Base-by-base conservation (phyloP, 306 rosid species). In the Quercus engelmannii region DNA sequence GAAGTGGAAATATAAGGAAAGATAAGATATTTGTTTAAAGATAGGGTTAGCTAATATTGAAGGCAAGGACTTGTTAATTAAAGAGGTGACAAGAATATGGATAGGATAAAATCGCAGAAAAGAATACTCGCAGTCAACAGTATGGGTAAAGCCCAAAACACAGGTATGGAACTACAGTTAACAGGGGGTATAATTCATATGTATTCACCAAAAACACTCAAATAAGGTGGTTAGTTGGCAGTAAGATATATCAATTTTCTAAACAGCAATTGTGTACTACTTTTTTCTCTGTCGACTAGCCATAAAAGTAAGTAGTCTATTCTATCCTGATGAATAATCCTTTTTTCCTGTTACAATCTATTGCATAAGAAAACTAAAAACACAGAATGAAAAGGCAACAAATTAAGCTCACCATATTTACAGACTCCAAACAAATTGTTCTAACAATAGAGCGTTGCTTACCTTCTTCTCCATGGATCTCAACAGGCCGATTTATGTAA, bases 401-500 rank as follows among this genome's bases (percentile, higher is more conserved):
- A 72, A 68, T 17, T 41, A 75, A 81, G 65, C 19, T 43, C 2
- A 49, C 75, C 55, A 74, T 33, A 61, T 67, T 54, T 79, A 86
- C 70, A 43, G 28, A 52, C 76, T 28, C 33, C 46, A 41, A 41
- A 41, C 46, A 41, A 41, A 2, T 41, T 41, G 46, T 41, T 41
- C 46, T 7, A 8, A 7, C 46, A 41, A 41, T 41, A 41, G 46
- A 11, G 0, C 0, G 3, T 30, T 74, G 74, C 89, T 87, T 81
- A 92, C 97, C 97, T 82, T 89, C 91, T 85, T 89, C 98, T 71
- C 76, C 90, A 26, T 75, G 87, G 81, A 89, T 79, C 84, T 96
- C 94, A 23, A 93, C 91, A 33, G 97, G 98, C 49, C 90, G 94
- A 76, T 93, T 96, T 82, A 93, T 83, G 70, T 96, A 96, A 0